Percentiles rank a stretch among this genome's conserved stretches.
Evolutionary conservation across 768 basidiomycete species (phyloP).

Genomic region (Mrakia hoshinonis): DNA sequence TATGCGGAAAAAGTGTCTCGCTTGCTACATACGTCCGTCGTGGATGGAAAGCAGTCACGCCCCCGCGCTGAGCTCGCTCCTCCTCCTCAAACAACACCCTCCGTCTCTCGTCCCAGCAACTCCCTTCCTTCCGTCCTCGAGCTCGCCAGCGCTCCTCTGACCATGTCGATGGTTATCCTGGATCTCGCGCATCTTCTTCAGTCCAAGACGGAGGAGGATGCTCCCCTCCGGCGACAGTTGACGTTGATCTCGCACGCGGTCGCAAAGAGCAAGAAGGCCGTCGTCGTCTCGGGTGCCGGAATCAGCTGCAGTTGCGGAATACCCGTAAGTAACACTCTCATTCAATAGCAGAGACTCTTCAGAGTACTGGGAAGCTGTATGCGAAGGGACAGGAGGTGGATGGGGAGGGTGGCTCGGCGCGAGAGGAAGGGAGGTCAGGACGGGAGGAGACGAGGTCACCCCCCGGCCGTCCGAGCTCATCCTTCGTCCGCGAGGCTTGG

Average conservation of each 20-base stretch:
- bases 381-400: neutral
- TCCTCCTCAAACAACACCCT: neutral
- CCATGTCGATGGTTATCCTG: conserved; percentile 33
- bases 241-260: conserved; percentile 65
- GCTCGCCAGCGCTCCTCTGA: neutral
- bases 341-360: neutral
- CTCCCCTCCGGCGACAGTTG: conserved; percentile 44
- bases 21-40: no score
- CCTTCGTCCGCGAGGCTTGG: no score
- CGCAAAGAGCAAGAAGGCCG: conserved; percentile 73
- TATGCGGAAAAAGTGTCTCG: no score
- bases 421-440: neutral
- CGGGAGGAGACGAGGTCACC: neutral
- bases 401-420: neutral
- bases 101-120: neutral
- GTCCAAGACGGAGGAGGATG: conserved; percentile 32
- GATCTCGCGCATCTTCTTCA: conserved; percentile 34
- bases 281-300: conserved; percentile 88
- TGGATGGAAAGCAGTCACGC: no score
- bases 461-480: neutral
- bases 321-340: conserved; percentile 54
- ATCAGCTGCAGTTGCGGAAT: conserved; percentile 95
- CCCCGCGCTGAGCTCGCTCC: no score
- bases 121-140: neutral
- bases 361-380: neutral